Percentiles rank a stretch among this genome's conserved stretches.
Conservation (phyloP, 2,329 filamentous ascomycete species). For the Scedosporium dehoogii region DNA sequence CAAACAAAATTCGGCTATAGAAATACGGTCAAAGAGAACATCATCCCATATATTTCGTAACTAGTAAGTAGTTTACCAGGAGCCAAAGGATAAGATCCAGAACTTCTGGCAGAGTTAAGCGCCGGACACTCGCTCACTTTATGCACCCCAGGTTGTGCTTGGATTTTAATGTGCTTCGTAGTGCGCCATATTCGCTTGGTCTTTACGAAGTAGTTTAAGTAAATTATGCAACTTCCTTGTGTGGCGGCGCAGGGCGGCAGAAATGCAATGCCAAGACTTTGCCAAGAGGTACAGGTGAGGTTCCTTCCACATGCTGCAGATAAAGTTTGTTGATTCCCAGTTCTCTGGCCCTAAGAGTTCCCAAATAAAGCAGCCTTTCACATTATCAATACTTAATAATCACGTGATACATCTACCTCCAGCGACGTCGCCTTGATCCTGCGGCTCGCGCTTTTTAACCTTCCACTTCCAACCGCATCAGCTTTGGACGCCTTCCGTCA, state of each 20-base stretch:
- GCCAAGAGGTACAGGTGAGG: neutral
- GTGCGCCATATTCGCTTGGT: too few species aligned
- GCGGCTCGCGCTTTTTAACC: neutral
- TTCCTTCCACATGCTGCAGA: neutral
- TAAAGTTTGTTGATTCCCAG: neutral
- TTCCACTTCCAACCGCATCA: constrained; percentile 1
- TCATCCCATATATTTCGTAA: neutral
- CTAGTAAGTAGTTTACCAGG: too few species aligned
- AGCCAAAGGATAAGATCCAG: too few species aligned
- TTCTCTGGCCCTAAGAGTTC: neutral
- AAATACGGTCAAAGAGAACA: neutral
- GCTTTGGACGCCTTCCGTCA: neutral
- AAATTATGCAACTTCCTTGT: neutral
- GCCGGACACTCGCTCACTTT: neutral
- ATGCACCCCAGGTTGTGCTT: neutral
- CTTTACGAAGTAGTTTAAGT: neutral
- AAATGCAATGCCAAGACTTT: neutral
- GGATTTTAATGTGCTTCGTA: neutral
- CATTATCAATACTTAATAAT: neutral
- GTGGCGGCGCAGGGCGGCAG: neutral
- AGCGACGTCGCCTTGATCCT: neutral
- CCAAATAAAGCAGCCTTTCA: neutral
- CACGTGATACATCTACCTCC: neutral
- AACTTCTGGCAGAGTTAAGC: too few species aligned
- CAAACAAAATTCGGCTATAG: neutral